Base-by-base conservation (phyloP, 225 moss, liverwort and hornwort genomes). In the Neckera pumila region DNA sequence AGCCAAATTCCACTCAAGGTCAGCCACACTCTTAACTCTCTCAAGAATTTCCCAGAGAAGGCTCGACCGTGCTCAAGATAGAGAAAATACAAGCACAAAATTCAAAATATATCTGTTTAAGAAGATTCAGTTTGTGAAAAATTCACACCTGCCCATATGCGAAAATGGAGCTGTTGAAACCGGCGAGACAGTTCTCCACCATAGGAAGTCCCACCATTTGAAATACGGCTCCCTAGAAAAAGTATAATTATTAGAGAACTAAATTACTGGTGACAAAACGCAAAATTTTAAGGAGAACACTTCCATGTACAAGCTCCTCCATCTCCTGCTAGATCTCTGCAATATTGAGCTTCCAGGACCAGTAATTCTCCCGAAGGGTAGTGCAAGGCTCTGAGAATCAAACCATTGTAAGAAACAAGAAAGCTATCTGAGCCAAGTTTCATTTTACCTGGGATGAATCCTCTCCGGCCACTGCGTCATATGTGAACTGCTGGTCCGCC, bases 91-190 rank as follows among this genome's bases (percentile, higher is more conserved):
- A 30, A 20, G 26, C 17, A 40, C 53, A 47, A 16, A 65, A 10
- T 27, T 73, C 16, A 43, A 47, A 61, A 43, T 56, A 6, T 12
- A 10, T 31, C 19, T 4, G 31, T 25, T 64, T 4, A 20, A 56
- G 3, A 51, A 53, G 53, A 19, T 30, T 10, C n/a, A n/a, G n/a
- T 23, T 12, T 4, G 76, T 23, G 45, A 42, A 33, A 12, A 18
- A 7, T 42, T 8, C 23, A 47, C 64, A 98, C 98, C 99, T 97
- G 99, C 42, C 99, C 99, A 72, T 95, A 99, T 6, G 97, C 99
- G 79, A 99, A 99, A 78, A 99, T 99, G 17, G 99, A 99, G 87
- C 99, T 99, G 84, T 97, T 99, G 88, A 99, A 99, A 69, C 99
- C 99, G 56, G 96, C 95, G 56, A 99, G 95, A 87, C 99, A 97